Base-by-base conservation (phyloP, 2,329 filamentous ascomycete genomes). In the Ascochyta lentis region DNA sequence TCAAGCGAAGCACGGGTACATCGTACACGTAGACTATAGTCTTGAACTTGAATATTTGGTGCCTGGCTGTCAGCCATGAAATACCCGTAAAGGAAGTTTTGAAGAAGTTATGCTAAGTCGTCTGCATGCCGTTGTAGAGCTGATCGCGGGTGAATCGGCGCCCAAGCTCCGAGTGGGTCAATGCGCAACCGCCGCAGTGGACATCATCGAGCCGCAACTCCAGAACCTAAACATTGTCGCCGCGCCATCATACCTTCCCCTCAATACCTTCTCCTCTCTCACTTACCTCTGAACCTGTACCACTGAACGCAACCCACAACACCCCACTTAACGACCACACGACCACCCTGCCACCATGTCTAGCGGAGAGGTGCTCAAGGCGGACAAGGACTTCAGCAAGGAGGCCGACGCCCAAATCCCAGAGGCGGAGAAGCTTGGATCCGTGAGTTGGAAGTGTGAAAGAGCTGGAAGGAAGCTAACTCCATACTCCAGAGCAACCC, bases 311-410 rank as follows among this genome's bases (percentile, higher is more conserved):
- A 27, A 26, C 6, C 33, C n/a, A 27, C 33, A 43, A 26, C 19
- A 33, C 31, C 29, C 27, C 40, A 37, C 41, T 13, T 33, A 58
- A 43, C 45, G 33, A 49, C 15, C 31, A 49, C 59, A 64, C 43
- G 39, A 54, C 55, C 46, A 58, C 65, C 63, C 66, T 67, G 67
- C 67, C 72, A 75, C 69, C 51, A 96, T 96, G 92, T 90, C 92
- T 72, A 90, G 92, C 79, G 87, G 87, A 78, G 79, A 84, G 72
- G 79, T 87, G 68, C 76, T 95, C 78, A 96, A 96, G 86, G 91
- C 94, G 73, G 95, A 99, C 84, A 97, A 96, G 89, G 95, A 99
- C 87, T 97, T 91, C 86, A 89, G 91, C 74, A 96, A 96, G 81
- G 93, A 98, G 80, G 92, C 91, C 72, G 93, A 98, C 83, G 87